These are phyloP conservation scores for Pittosporum tobira DNA, from an alignment of 129 eudicot genomes.

Conservation along the genomic window DNA sequence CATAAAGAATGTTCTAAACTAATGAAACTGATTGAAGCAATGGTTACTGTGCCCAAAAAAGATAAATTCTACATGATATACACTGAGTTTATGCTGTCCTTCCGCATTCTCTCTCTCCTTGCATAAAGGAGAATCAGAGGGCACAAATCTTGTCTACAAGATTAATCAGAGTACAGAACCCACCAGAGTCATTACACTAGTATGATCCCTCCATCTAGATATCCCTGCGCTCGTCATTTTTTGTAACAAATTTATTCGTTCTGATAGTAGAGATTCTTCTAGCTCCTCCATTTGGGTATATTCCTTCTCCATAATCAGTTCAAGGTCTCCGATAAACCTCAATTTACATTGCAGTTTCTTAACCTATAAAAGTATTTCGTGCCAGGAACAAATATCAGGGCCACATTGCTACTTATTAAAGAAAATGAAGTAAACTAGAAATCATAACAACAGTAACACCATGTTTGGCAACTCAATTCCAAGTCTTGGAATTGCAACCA, in stretches of 20 bases:
- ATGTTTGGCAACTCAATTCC: no score
- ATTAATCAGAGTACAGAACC: slow-evolving; percentile 25
- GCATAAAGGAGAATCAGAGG: slow-evolving; percentile 1
- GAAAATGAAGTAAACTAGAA: neutral
- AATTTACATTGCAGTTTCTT: slow-evolving; percentile 65
- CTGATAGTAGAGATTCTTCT: slow-evolving; percentile 48
- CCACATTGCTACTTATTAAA: neutral
- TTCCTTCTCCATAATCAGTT: slow-evolving; percentile 66
- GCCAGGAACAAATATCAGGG: neutral
- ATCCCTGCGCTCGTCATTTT: slow-evolving; percentile 41
- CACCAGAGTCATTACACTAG: slow-evolving; percentile 17
- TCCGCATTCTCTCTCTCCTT: slow-evolving; percentile 21
- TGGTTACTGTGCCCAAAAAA: slow-evolving; percentile 1
- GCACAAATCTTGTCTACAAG: slow-evolving; percentile 1
- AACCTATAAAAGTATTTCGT: slow-evolving; percentile 28
- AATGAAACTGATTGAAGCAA: slow-evolving; percentile 7
- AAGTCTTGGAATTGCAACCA: no score
- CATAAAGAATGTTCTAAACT: neutral
- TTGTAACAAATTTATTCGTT: slow-evolving; percentile 40
- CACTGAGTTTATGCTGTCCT: neutral
- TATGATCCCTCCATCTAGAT: slow-evolving; percentile 44
- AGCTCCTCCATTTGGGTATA: slow-evolving; percentile 32
- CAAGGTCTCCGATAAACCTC: slow-evolving; percentile 54
- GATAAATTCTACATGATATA: slow-evolving; percentile 18
- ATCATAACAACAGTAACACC: neutral